Base-by-base conservation (phyloP, 83 land plant species). In the Picea mariana region DNA sequence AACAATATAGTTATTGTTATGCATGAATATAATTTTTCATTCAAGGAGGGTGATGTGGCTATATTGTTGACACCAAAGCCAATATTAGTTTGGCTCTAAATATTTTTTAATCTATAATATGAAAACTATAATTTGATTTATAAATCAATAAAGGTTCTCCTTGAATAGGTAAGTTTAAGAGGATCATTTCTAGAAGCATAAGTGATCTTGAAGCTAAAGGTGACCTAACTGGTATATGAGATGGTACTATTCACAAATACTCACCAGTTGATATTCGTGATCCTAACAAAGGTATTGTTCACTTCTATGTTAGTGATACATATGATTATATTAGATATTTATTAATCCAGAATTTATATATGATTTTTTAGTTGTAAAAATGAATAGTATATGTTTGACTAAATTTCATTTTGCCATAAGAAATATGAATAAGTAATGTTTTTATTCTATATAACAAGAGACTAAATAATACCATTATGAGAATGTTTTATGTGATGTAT, bases 11-110 rank as follows among this genome's bases (percentile, higher is more conserved):
- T 96, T 40, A 86, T 94, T 82, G 95, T 99, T 16, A 60, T 67
- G 47, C 90, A 92, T 67, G 98, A 94, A 8, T 84, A 85, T 81
- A 91, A 90, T 83, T 90, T 91, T 85, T 81, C 84, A 42, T 98
- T 98, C 80, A 98, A 98, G 85, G 99, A 98, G 87, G 99, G 99
- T 52, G 99, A 98, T 87, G 99, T 98, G 40, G 99, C 94, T 67
- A 89, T 98, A 79, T 84, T 98, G 23, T 94, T 96, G 13, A 79
- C 96, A 18, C 93, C 94, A 16, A 89, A 88, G 83, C 96, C 98
- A 72, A 96, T 97, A 44, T 16, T 92, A 94, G 98, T 97, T 96
- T 81, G 81, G 84, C 3, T 62, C 2, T 72, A 4, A 63, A 21
- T 20, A 75, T 59, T 72, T 20, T 11, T 73, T 76, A 60, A 5